Evolutionary conservation across 495 filamentous ascomycete genomes (phyloP).

Genomic region (Penicillium angulare): DNA sequence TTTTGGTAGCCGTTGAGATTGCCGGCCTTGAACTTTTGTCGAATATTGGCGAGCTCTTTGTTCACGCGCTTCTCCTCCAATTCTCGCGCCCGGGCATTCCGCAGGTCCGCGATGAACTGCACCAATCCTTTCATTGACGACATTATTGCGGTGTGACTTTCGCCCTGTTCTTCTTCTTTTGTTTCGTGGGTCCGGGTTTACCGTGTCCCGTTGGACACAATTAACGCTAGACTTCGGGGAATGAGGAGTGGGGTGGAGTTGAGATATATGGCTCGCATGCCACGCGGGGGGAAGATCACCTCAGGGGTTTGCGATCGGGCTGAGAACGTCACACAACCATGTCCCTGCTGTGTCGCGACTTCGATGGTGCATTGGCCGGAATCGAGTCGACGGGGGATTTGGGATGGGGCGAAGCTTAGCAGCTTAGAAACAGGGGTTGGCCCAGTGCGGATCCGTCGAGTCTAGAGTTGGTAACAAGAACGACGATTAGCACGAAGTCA

Average conservation of each 20-base stretch:
- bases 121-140: conserved; percentile 87
- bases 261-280: conserved; percentile 24
- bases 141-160: conserved; percentile 24
- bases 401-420: conserved; percentile 4
- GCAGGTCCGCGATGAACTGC: conserved; percentile 96
- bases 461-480: neutral
- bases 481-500: too few species aligned
- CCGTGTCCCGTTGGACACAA: neutral
- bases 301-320: conserved; percentile 29
- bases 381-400: conserved; percentile 2
- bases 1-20: conserved; percentile 93
- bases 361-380: conserved; percentile 24
- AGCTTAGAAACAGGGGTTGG: conserved; percentile 21
- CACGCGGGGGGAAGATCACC: conserved; percentile 25
- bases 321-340: conserved; percentile 35
- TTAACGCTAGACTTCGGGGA: conserved; percentile 2
- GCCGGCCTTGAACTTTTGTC: conserved; percentile 74
- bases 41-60: conserved; percentile 98
- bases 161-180: neutral
- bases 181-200: neutral
- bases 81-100: conserved; percentile 92
- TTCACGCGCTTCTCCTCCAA: conserved; percentile 99
- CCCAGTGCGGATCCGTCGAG: conserved; percentile 3
- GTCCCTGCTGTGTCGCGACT: conserved; percentile 15
- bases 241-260: conserved; percentile 11